Evolutionary conservation across 352 stramenopile genomes (phyloP), one percentile per base, ranked within the genome.

Genomic region (Pythium chondricola): DNA sequence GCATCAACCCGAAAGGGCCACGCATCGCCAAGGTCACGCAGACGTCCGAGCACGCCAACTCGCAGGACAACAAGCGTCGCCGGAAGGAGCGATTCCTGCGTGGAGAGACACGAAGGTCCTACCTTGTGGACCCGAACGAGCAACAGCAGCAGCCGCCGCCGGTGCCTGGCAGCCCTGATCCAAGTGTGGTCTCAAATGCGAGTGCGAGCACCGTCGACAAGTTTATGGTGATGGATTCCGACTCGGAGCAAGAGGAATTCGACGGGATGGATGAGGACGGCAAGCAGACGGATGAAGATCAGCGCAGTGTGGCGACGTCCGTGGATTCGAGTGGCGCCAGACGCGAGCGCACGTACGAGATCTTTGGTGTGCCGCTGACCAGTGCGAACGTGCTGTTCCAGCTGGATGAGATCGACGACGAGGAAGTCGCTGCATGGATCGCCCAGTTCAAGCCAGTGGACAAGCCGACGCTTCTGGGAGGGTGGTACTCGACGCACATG

Each of bases 401-500:
- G 48, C 36, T 88, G 24, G 71, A 83, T 9, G 77, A 88, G 48
- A 81, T 88, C 48, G 74, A 85, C 33, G 68, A 86, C 37, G 62
- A 80, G 2, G 77, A 88, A 39, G 71, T 88, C 29, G 43, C 41
- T 2, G 63, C 58, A 32, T 88, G 77, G 77, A 73, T 56, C 11
- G 52, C 63, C 40, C 61, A 73, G 30, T 88, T 88, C 22, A 17
- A 59, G 17, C 60, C 64, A 40, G 71, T 69, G 31, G 44, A 64
- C 18, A 56, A 53, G 27, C 75, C 80, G 17, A 75, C 75, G 25
- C 55, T 92, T 13, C 65, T 88, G 3, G 73, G 75, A 22, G 80
- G 80, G 3, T 92, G 80, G 80, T 92, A 80, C 61, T 73, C 80
- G 17, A 78, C 75, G 26, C 75, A 87, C 41, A 85, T 92, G 77